Evolutionary conservation across 345 rosid species (phyloP), one percentile per base, ranked within the genome.

Genomic region (Rubroshorea leprosula): DNA sequence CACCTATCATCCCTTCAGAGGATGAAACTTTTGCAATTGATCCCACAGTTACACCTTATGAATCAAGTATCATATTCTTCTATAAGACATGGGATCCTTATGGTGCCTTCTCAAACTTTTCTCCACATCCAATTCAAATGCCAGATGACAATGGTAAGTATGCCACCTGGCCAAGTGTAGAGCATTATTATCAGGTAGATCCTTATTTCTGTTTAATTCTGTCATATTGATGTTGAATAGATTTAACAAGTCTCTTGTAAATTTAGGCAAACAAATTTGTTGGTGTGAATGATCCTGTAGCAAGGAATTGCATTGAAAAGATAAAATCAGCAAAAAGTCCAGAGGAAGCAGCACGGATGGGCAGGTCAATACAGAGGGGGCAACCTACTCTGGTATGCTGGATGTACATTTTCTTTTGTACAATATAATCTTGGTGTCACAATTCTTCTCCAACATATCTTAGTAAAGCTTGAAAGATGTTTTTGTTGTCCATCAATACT

Each of bases 31-130:
- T 81, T 10, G 89, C 86, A 44, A 86, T 92, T 70, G 95, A 86
- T 63, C 98, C 95, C 19, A 75, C 86, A 17, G 76, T 92, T 46
- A 64, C 76, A 56, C 96, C 83, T 48, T 83, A 74, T 58, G 98
- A 89, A 20, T 64, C 89, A 17, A 78, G 73, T 68, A 76, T 89
- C 76, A 83, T 89, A 70, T 92, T 81, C 74, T 92, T 89, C 78
- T 89, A 86, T 57, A 89, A 92, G 64, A 73, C 96, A 43, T 92
- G 96, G 98, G 98, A 92, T 76, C 95, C 79, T 51, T 92, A 78
- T 70, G 96, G 98, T 55, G 85, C 90, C 58, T 86, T 92, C 72
- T 89, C 96, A 5, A 92, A 86, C 64, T 92, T 86, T 73, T 92
- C 95, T 58, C 90, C 89, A 17, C 98, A 89, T 74, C 76, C 89